Base-by-base conservation (phyloP, 192 early-diverging fungal genomes). In the Coemansia sp. region DNA sequence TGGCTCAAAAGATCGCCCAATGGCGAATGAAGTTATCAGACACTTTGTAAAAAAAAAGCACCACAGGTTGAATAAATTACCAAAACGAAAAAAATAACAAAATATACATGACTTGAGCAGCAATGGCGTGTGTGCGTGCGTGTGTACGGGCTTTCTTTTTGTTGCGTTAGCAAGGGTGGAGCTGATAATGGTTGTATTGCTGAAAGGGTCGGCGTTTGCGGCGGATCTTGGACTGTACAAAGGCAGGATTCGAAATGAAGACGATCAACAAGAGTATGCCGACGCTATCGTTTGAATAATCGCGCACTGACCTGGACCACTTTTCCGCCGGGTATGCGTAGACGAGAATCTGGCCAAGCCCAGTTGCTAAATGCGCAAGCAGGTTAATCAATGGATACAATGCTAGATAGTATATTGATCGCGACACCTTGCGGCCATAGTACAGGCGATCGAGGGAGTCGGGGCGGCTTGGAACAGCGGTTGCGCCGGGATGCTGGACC, bases 231-330 rank as follows among this genome's bases (percentile, higher is more conserved):
- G 66, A 64, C 52, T 83, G 64, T 20, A 83, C 81, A 75, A 83
- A 83, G 30, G 81, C 80, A 24, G 80, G 80, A 52, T 83, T 83
- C n/a, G 75, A 77, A 11, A 83, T 70, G 60, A 83, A 83, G 35
- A 83, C 80, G 58, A 77, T 66, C 18, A 83, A 60, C 64, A 83
- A 55, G 46, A 83, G 60, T 34, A 83, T 75, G 38, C 81, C 81
- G 7, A 83, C 81, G 64, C 81, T 77, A 63, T 83, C 81, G 60
- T 83, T 83, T 18, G 81, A 77, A 48, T 72, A 83, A 38, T 83
- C 75, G 18, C 81, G 75, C 62, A 77, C 66, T 44, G 75, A 77
- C 56, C 66, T 66, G 15, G 81, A 73, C 81, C 81, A 83, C 34
- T 71, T 69, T 33, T 48, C 38, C 24, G 69, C 60, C 12, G 81